These are phyloP conservation scores for Penium margaritaceum DNA, from an alignment of 139 green algal species.

Conservation along the genomic window DNA sequence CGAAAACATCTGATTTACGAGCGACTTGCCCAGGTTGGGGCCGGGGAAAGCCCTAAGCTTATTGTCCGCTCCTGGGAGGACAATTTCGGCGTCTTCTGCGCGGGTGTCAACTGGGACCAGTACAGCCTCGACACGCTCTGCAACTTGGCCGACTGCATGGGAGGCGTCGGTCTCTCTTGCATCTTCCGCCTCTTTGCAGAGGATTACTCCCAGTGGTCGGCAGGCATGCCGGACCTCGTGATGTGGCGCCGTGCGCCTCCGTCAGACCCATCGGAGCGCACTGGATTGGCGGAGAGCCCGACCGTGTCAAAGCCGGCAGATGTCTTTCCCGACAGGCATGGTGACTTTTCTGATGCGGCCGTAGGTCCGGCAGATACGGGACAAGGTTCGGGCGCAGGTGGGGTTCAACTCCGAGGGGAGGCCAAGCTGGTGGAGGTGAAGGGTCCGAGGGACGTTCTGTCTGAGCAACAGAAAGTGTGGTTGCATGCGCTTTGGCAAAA, in stretches of 20 bases:
- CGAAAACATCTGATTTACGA: slow-evolving; percentile 21
- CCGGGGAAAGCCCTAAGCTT: background rate
- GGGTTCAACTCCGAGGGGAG: slow-evolving; percentile 4
- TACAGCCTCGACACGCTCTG: slow-evolving; percentile 30
- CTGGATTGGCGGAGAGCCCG: no score
- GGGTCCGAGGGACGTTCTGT: slow-evolving; percentile 43
- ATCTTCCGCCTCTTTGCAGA: slow-evolving; percentile 44
- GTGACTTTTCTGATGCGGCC: no score
- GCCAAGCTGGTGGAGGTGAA: slow-evolving; percentile 54
- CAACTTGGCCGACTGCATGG: slow-evolving; percentile 40
- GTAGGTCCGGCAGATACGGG: no score
- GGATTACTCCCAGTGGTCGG: slow-evolving; percentile 40
- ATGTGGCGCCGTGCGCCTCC: no score
- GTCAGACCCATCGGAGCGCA: no score
- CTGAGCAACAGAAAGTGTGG: slow-evolving; percentile 44
- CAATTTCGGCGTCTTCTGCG: slow-evolving; percentile 28
- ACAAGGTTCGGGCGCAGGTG: no score
- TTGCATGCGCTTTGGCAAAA: background rate
- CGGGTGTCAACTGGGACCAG: slow-evolving; percentile 41
- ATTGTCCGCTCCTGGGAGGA: slow-evolving; percentile 13
- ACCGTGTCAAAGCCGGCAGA: no score
- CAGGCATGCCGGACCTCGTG: slow-evolving; percentile 50
- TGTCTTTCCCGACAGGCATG: no score
- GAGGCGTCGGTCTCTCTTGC: slow-evolving; percentile 19
- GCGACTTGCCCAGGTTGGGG: background rate